These are phyloP conservation scores for Pseudonitzschia multiseries DNA, from an alignment of 108 stramenopile genomes.

Conservation along the genomic window DNA sequence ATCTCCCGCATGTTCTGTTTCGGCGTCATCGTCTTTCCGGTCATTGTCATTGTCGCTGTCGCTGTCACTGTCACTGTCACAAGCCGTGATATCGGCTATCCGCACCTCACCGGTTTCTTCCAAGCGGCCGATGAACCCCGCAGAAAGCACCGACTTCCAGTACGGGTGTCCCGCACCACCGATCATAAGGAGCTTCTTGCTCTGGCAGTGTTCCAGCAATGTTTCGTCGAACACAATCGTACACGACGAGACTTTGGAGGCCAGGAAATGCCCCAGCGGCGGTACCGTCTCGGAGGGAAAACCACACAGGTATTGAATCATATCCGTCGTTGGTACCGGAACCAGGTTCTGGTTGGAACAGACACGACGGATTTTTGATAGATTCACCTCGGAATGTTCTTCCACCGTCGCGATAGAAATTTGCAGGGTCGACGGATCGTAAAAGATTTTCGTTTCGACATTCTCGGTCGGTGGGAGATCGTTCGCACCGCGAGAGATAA, in stretches of 20 bases:
- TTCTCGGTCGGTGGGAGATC: conserved; percentile 12
- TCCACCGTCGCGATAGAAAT: background rate
- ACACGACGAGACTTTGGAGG: background rate
- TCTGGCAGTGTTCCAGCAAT: conserved; percentile 11
- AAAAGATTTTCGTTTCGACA: background rate
- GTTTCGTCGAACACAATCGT: conserved; percentile 21
- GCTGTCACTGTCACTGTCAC: background rate
- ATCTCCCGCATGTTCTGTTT: too few species aligned
- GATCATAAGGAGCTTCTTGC: conserved; percentile 14
- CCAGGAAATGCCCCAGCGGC: conserved; percentile 21
- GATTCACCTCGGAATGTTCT: background rate
- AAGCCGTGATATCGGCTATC: background rate
- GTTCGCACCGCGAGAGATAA: conserved; percentile 20
- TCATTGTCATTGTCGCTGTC: background rate
- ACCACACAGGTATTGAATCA: conserved; percentile 15
- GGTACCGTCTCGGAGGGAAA: conserved; percentile 19
- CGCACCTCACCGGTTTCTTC: conserved; percentile 11
- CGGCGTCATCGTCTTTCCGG: too few species aligned
- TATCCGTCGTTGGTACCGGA: background rate
- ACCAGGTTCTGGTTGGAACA: background rate
- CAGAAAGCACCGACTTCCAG: conserved; percentile 25
- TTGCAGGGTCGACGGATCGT: background rate
- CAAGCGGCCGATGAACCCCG: background rate
- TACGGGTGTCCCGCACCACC: conserved; percentile 28
- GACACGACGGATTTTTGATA: conserved; percentile 14